phyloP scores from a whole-genome alignment of 2,329 filamentous ascomycete genomes.

The Cercospora sp. region DNA sequence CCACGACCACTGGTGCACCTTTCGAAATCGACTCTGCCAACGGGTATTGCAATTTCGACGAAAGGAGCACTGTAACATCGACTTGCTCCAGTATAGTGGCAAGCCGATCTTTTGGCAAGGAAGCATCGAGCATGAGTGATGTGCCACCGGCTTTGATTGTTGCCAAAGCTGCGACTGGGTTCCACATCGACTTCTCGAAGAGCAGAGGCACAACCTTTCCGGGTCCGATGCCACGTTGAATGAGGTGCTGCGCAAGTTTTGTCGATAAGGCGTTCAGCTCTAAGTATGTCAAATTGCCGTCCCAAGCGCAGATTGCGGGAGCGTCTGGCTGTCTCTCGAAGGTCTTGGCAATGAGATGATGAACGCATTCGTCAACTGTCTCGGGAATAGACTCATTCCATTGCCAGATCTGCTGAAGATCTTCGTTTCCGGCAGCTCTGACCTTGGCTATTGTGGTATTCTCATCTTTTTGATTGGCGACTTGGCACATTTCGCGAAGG shows the following conservation, averaged over 20 bases:
- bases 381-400: slow-evolving; percentile 1
- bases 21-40: background rate
- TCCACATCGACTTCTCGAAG: slow-evolving; percentile 43
- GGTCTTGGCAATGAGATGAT: background rate
- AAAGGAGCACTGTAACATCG: slow-evolving; percentile 22
- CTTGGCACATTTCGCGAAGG: background rate
- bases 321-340: background rate
- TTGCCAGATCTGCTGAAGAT: slow-evolving; percentile 9
- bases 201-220: slow-evolving; percentile 27
- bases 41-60: background rate
- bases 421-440: background rate
- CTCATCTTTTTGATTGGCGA: background rate
- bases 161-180: slow-evolving; percentile 41
- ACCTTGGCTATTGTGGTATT: background rate
- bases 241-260: slow-evolving; percentile 2
- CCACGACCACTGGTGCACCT: background rate
- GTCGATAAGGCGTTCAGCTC: slow-evolving; percentile 10
- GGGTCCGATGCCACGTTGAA: background rate
- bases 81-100: slow-evolving; percentile 24
- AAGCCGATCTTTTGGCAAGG: slow-evolving; percentile 21
- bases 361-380: background rate
- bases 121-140: slow-evolving; percentile 41
- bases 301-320: slow-evolving; percentile 26
- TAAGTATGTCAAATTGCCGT: slow-evolving; percentile 19
- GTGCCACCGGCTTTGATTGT: slow-evolving; percentile 44